Base-by-base conservation (phyloP, 345 rosid genomes). In the Gossypium turneri region DNA sequence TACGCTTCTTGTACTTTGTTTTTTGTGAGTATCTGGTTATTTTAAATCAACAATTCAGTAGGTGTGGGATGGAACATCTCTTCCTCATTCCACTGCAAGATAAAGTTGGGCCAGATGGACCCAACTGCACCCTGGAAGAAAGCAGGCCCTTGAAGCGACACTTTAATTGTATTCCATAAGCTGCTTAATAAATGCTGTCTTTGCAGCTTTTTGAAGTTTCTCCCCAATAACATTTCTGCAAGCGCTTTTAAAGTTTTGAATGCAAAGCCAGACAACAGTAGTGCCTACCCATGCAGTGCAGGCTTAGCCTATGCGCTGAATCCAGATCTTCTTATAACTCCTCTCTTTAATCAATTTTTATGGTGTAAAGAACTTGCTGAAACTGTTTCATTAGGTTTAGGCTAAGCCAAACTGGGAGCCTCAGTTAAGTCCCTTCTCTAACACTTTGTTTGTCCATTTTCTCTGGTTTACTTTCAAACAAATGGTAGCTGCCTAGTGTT, bases 1-100 rank as follows among this genome's bases (percentile, higher is more conserved):
- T 63, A 1, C 67, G 45, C 67, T 59, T 67, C 59, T 64, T 53
- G 41, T 43, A 17, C 45, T n/a, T 53, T 64, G 67, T 72, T 4
- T 44, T 66, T 66, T 4, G 24, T 12, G 27, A 44, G 3, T 41
- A 63, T 63, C 47, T 63, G 22, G 22, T 34, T 43, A 43, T 12
- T 44, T 25, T 48, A 16, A 68, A 51, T 51, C 59, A 69, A 56
- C 24, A 51, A 25, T 9, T 50, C 11, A 4, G 57, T 27, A 27
- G 45, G 59, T 16, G 59, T 69, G 24, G 56, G 20, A 12, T 47
- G 41, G 56, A 22, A 65, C 25, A 43, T 20, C 27, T 16, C 27
- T 65, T 65, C 27, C 25, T 41, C 69, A 65, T 65, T 22, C 70
- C 52, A 45, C 22, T 45, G 29, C 34, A 44, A 66, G 53, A 66